Base-by-base conservation (phyloP, 225 moss, liverwort and hornwort genomes). In the Marchantia polymorpha region DNA sequence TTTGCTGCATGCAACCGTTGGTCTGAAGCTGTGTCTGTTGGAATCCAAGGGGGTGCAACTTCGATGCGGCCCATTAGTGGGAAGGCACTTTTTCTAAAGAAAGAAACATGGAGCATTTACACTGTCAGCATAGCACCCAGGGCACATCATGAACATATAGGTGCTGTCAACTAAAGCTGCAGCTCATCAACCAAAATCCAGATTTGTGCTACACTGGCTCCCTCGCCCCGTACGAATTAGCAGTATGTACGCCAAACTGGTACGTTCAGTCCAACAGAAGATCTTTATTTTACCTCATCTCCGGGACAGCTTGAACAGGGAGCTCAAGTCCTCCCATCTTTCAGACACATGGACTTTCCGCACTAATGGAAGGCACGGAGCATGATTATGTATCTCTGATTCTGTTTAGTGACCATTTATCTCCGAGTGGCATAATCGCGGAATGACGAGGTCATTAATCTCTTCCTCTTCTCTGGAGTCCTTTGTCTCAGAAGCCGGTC, bases 1-100 rank as follows among this genome's bases (percentile, higher is more conserved):
- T 61, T 61, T 61, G n/a, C 23, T 61, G 16, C 61, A 61, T 61
- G 61, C 61, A 61, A 61, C 61, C 61, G 61, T 61, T n/a, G 61
- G 61, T 61, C 61, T 23, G 23, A 7, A 23, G n/a, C 61, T 61
- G n/a, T 22, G 61, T 61, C 61, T 61, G 61, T 61, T 61, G 61
- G 61, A 61, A 61, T 61, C n/a, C 61, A 15, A 58, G n/a, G 23
- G 23, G 61, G 61, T 61, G 61, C n/a, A 61, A n/a, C 22, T 61
- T 61, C 61, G n/a, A 61, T 61, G 16, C 61, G n/a, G 6, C 61
- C 61, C 61, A 61, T 61, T 22, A 61, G n/a, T 61, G 61, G n/a
- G n/a, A 23, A 61, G 61, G 16, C 61, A 61, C n/a, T 23, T 23
- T 61, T 61, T 17, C 0, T 61, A n/a, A 60, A 61, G 61, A 58